Base-by-base conservation (phyloP, 192 early-diverging fungal genomes). In the Lobosporangium transversale region DNA sequence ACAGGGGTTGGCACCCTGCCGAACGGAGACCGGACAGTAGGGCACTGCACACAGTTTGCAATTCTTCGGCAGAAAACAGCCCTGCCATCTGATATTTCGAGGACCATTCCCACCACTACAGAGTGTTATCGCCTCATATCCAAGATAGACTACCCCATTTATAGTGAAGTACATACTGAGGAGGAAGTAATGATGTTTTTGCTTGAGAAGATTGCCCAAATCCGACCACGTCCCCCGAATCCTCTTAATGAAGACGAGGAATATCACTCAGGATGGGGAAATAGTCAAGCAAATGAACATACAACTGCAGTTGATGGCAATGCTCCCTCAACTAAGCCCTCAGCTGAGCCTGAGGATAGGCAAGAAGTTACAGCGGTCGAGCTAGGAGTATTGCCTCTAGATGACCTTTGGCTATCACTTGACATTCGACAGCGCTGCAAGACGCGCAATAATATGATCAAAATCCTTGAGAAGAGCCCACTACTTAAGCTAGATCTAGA, bases 11-110 rank as follows among this genome's bases (percentile, higher is more conserved):
- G 93, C 0, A 47, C 54, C 44, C 30, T 89, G 51, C 50, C 84
- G 45, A 11, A 59, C 68, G 54, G 57, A 17, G 69, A 87, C 82
- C 75, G 73, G 35, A 53, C 62, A 3, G 66, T 84, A 10, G 92
- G 91, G 5, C 74, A 81, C 42, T 92, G 90, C 67, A 90, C 92
- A 11, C 94, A 97, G 81, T 85, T 91, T 53, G 92, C 92, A 4
- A 82, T 92, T 2, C 93, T 94, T 32, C 56, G n/a, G n/a, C n/a
- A 26, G 20, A 43, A 64, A 14, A 23, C 40, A 17, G 55, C 49
- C 2, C n/a, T 51, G 0, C 18, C 57, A 18, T 49, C n/a, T n/a
- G n/a, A n/a, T n/a, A n/a, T n/a, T n/a, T n/a, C n/a, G n/a, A n/a
- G n/a, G n/a, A n/a, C n/a, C n/a, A n/a, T n/a, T 23, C 37, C 21